Evolutionary conservation across 805 yeast species (phyloP), one percentile per base, ranked within the genome.

Genomic region (Wickerhamiella kazuoi): DNA sequence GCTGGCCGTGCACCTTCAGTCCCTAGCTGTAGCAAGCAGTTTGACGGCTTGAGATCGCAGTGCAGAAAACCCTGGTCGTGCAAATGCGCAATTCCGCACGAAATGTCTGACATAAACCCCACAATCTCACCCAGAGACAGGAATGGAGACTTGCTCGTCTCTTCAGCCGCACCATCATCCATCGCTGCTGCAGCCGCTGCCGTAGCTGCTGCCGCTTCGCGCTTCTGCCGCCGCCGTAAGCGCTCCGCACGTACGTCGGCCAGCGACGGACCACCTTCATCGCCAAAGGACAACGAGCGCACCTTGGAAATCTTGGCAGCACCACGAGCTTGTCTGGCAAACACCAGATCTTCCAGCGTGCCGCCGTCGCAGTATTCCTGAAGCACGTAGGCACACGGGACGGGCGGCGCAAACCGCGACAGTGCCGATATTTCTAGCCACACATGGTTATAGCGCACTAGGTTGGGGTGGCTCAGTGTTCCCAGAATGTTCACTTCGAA

Each of bases 341-440:
- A 47, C 1, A 78, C 63, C 46, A 77, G 66, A 39, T 74, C 79
- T 50, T 84, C 94, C 41, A 84, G 57, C 32, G 82, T 82, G 0
- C 94, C 95, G 14, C 94, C 94, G 37, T 73, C 77, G 52, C 94
- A 84, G 53, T 79, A 84, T 52, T 84, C 94, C 55, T 80, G 87
- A 13, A 84, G 60, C 8, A 84, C 79, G 49, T 73, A 84, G 4
- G 84, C 82, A 53, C 79, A 77, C 0, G 86, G 84, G 41, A 76
- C 60, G 49, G 65, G 55, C 28, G 77, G 72, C 38, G 75, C 74
- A 53, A 72, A 72, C 8, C 59, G 61, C 35, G 68, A 62, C 21
- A 68, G 53, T 16, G 61, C 55, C 31, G 69, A 79, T 50, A 76
- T 64, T 51, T 84, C 95, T 24, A 84, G 56, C 95, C 95, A 84